phyloP scores from a whole-genome alignment of 495 filamentous ascomycete genomes.

The Bombardia bombarda region DNA sequence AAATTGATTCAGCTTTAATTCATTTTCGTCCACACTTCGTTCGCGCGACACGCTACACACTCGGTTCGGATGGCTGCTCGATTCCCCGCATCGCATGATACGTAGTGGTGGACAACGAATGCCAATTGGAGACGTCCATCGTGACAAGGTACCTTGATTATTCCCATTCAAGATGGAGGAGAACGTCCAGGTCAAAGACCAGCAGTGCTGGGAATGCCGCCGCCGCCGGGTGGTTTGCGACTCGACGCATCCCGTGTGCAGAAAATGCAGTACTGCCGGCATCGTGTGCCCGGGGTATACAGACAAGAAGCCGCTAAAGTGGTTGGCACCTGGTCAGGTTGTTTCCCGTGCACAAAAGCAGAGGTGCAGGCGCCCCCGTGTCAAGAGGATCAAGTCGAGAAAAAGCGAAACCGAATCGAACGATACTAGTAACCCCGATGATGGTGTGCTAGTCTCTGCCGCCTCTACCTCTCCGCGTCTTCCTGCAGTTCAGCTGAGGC shows the following conservation, averaged over 20 bases:
- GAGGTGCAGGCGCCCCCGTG: background rate
- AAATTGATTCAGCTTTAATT: no score
- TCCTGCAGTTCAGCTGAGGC: conserved; percentile 1
- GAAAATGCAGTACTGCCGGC: conserved; percentile 15
- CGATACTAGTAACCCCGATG: background rate
- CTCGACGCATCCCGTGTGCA: conserved; percentile 20
- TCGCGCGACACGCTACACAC: no score
- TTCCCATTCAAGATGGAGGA: no score
- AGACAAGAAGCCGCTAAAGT: conserved; percentile 24
- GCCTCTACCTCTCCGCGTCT: background rate
- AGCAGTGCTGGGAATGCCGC: conserved; percentile 35
- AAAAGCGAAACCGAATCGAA: background rate
- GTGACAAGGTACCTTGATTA: no score
- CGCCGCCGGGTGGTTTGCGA: conserved; percentile 30
- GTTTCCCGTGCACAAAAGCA: conserved; percentile 12
- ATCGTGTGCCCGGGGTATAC: conserved; percentile 28
- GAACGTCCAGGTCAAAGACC: no score
- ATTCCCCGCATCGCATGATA: no score
- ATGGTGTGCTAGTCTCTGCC: background rate
- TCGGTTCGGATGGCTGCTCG: no score
- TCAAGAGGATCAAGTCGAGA: background rate
- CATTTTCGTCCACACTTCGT: no score
- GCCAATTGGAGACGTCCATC: no score
- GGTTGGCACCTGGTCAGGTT: conserved; percentile 24
- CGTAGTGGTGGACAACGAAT: no score